Evolutionary conservation across 1,284 basidiomycete species (phyloP).

Genomic region (Clitocybe nebularis): DNA sequence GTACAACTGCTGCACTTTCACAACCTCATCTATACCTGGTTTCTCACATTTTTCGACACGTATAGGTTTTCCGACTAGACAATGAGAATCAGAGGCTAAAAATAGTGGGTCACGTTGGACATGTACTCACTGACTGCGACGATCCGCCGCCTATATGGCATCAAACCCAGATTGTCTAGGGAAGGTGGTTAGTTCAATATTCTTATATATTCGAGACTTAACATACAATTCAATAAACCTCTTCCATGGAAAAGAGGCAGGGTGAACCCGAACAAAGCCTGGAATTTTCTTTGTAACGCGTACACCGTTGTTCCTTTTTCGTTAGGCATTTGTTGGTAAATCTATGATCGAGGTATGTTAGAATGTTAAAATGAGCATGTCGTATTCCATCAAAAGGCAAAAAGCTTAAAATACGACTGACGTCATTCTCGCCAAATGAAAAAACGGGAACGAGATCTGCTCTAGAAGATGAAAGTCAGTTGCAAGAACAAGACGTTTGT

Average conservation of each 20-base stretch:
- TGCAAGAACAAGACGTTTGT: neutral
- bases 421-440: conserved; percentile 98
- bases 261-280: conserved; percentile 91
- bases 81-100: neutral
- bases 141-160: conserved; percentile 94
- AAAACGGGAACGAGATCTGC: conserved; percentile 94
- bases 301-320: conserved; percentile 90
- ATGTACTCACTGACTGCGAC: conserved; percentile 83
- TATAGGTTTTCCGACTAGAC: conserved; percentile 83
- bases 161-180: conserved; percentile 81
- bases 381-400: neutral
- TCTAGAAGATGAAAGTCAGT: conserved; percentile 31
- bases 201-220: too few species aligned
- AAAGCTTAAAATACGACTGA: conserved; percentile 46
- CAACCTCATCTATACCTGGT: conserved; percentile 79
- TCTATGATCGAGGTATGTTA: conserved; percentile 51
- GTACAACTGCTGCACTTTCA: conserved; percentile 79
- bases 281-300: conserved; percentile 85
- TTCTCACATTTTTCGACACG: conserved; percentile 74
- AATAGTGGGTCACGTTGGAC: neutral
- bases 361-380: conserved; percentile 3
- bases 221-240: conserved; percentile 86
- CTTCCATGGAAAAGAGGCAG: conserved; percentile 93
- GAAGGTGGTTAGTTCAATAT: too few species aligned
- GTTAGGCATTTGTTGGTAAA: conserved; percentile 95